Evolutionary conservation across 2,329 filamentous ascomycete species (phyloP), one percentile per base, ranked within the genome.

Genomic region (Hypocreales sp.): DNA sequence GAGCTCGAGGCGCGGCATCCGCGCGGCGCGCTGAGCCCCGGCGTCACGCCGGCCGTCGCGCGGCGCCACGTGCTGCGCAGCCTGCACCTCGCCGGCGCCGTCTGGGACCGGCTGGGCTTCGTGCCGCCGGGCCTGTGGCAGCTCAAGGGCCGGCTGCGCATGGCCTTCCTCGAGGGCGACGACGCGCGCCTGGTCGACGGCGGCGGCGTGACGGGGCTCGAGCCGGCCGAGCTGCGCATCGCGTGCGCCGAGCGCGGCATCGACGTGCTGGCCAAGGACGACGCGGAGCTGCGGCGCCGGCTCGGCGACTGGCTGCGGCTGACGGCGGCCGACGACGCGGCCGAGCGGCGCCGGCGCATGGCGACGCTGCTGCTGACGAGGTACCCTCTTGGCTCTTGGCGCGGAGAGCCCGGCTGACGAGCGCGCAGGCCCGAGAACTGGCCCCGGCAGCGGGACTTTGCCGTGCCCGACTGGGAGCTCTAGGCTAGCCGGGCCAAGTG

Each of bases 221-320:
- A 64, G 36, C 52, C 52, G 7, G 65, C 68, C 21, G 82, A 92
- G 56, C 54, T 84, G 13, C 54, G 56, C 33, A 63, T 82, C 32
- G 81, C 81, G 10, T 79, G 78, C 40, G 62, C 71, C 31, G 79
- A 83, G 36, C 63, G 79, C 10, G 80, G 76, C 1, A 60, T 79
- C 20, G 55, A 69, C 39, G 61, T 69, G 8, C 37, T 69, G 15
- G 63, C 53, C 3, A 63, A 64, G 31, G 68, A 66, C 14, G 72
- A 80, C 40, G 48, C 51, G 2, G 66, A 70, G 33, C 41, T 83
- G 36, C 50, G 62, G 33, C 43, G 41, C 7, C 42, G 50, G 39
- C 43, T 72, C 23, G 50, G 45, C 14, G 46, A 51, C 29, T 71
- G 66, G 67, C 38, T 72, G 25, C 42, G 47, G n/a, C 41, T 58